Percentiles rank a stretch among this genome's conserved stretches.
Conservation (phyloP, 2,329 filamentous ascomycete species). For the Ophiocordyceps australis region DNA sequence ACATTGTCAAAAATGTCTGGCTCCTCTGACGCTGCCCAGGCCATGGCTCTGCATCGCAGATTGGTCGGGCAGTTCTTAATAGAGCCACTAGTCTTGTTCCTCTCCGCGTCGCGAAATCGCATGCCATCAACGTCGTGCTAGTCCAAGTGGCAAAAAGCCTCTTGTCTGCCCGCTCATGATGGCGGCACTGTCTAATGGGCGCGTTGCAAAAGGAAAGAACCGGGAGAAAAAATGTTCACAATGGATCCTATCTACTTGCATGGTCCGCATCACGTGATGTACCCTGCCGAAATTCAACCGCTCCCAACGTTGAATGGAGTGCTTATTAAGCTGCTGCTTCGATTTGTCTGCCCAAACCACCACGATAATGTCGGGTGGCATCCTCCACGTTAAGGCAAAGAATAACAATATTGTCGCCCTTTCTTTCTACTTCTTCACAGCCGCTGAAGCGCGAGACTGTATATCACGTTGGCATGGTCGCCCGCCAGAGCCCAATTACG, state of each 20-base stretch:
- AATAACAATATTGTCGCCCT: too few relatives aligned
- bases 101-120: constrained; percentile 43
- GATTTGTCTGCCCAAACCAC: too few relatives aligned
- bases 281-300: too few relatives aligned
- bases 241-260: background rate
- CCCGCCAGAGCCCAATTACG: too few relatives aligned
- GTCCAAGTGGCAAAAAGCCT: constrained; percentile 51
- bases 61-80: constrained; percentile 40
- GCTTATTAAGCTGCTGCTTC: too few relatives aligned
- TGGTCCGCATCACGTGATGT: too few relatives aligned
- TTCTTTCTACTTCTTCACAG: too few relatives aligned
- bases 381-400: too few relatives aligned
- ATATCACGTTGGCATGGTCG: too few relatives aligned
- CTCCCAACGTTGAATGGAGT: too few relatives aligned
- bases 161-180: constrained; percentile 37
- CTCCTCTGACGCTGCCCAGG: constrained; percentile 23
- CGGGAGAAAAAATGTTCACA: constrained; percentile 1
- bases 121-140: constrained; percentile 43
- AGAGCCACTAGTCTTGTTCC: constrained; percentile 23
- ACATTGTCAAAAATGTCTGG: constrained; percentile 12
- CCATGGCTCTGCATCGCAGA: constrained; percentile 9
- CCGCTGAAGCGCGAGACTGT: too few relatives aligned
- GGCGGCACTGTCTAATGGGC: constrained; percentile 76
- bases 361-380: too few relatives aligned
- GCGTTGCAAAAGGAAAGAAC: constrained; percentile 39